A percentile compares a stretch with the other conserved stretches of the same genome.
Conservation (phyloP, 2,329 filamentous ascomycete species). For the Sporothrix protearum region DNA sequence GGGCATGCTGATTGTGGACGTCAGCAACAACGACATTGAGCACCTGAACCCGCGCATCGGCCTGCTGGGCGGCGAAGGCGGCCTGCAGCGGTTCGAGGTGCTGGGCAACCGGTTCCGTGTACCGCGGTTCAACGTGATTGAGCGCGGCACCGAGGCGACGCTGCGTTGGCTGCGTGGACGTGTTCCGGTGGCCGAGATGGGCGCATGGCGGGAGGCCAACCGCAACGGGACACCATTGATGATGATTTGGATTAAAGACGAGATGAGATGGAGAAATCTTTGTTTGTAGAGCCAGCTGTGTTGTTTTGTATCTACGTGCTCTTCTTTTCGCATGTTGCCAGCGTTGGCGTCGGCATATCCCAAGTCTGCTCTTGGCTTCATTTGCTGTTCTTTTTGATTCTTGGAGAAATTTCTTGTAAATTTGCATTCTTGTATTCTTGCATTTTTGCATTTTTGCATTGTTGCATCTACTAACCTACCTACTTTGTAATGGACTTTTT, state of each 20-base stretch:
- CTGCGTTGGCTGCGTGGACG: constrained; percentile 76
- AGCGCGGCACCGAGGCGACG: constrained; percentile 82
- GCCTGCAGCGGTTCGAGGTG: constrained; percentile 67
- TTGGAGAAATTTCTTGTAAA: background rate
- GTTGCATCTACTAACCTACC: too few relatives aligned
- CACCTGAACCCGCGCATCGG: constrained; percentile 77
- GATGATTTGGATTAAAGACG: constrained; percentile 22
- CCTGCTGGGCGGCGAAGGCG: constrained; percentile 61
- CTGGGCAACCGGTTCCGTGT: constrained; percentile 84
- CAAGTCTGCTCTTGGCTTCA: background rate
- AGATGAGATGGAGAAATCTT: background rate
- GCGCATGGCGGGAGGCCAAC: constrained; percentile 48
- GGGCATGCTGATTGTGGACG: constrained; percentile 72
- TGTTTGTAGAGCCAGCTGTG: background rate
- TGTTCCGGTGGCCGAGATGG: constrained; percentile 62
- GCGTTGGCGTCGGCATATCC: background rate
- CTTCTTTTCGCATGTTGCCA: background rate
- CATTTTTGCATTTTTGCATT: too few relatives aligned
- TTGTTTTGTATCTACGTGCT: background rate
- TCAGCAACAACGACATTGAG: constrained; percentile 82
- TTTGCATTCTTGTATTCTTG: background rate
- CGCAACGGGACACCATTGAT: constrained; percentile 21
- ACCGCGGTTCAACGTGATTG: constrained; percentile 76
- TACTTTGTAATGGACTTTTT: background rate
- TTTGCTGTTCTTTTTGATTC: constrained; percentile 10